Conservation (phyloP, 1,284 basidiomycete species). For the Malassezia nana region DNA sequence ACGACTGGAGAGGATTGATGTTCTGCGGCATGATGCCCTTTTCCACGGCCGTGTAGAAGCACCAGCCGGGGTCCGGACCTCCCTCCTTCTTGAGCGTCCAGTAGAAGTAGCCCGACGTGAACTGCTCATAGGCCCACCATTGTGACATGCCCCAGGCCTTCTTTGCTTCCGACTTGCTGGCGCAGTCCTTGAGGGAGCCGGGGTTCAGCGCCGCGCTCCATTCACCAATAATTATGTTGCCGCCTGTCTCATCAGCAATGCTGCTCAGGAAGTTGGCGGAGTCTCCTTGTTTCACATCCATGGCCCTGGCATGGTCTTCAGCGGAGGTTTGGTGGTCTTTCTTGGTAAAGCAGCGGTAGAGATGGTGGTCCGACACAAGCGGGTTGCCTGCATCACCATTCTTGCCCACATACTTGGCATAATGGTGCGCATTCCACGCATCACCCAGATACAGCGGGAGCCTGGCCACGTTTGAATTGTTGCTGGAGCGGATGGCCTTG, state of each 20-base stretch:
- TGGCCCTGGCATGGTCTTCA: conserved; percentile 52
- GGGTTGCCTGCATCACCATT: conserved; percentile 47
- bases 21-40: conserved; percentile 57
- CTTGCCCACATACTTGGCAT: conserved; percentile 55
- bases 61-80: conserved; percentile 66
- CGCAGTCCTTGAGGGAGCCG: conserved; percentile 51
- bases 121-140: conserved; percentile 59
- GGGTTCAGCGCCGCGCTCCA: conserved; percentile 72
- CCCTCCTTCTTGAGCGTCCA: conserved; percentile 76
- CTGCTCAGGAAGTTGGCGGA: conserved; percentile 24
- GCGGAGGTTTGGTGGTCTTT: conserved; percentile 58
- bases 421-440: conserved; percentile 65
- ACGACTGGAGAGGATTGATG: conserved; percentile 7
- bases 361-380: conserved; percentile 68
- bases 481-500: conserved; percentile 52
- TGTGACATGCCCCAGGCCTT: conserved; percentile 57
- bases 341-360: conserved; percentile 70
- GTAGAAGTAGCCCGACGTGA: conserved; percentile 69
- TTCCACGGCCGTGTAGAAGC: conserved; percentile 60
- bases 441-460: conserved; percentile 60
- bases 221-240: conserved; percentile 62
- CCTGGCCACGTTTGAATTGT: conserved; percentile 17
- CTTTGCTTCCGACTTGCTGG: conserved; percentile 46
- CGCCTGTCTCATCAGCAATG: conserved; percentile 50
- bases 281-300: conserved; percentile 23